Evolutionary conservation across 2,329 filamentous ascomycete species (phyloP), one percentile per base, ranked within the genome.

Genomic region (Cladophialophora chaetospira): DNA sequence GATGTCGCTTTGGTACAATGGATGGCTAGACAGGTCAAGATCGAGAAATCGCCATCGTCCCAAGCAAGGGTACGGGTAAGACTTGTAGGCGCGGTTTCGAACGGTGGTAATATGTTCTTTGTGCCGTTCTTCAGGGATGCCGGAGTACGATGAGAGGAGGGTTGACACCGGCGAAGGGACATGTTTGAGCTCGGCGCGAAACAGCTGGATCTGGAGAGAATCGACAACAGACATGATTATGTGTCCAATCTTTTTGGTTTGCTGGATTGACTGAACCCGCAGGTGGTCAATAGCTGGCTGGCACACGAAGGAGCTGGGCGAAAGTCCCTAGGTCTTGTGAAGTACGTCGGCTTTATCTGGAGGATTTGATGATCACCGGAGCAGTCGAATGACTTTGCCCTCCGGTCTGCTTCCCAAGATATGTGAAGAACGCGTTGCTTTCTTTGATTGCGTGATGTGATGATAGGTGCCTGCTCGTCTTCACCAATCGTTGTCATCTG

Each of bases 31-130:
- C 4, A 77, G 63, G 42, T 72, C 70, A 11, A 77, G 71, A 38
- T 74, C 70, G 1, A 78, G 66, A 61, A 78, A 78, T 23, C 72
- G 70, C 59, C 74, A 75, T 19, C 70, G 69, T 13, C 75, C 75
- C 26, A 78, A 70, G 57, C 76, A 78, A 1, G 76, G 72, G 59
- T 76, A 79, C 3, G 72, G 73, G 46, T 67, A 55, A 5, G 57
- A 50, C 17, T 61, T 54, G 54, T 65, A 68, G 17, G 67, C 68
- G 21, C 53, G 58, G n/a, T 66, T 54, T 23, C 66, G 66, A 40
- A 67, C 53, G 36, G 46, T 38, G 10, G 45, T 58, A 50, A 65
- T 61, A 31, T 65, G 63, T 35, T 40, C 52, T 10, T 55, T 63
- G 38, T 65, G 63, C 31, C 47, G 33, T 11, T 49, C 55, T 2